Percentiles rank a stretch among this genome's conserved stretches.
Evolutionary conservation across 1,284 basidiomycete species (phyloP).

Genomic region (Ceratobasidium sp.): DNA sequence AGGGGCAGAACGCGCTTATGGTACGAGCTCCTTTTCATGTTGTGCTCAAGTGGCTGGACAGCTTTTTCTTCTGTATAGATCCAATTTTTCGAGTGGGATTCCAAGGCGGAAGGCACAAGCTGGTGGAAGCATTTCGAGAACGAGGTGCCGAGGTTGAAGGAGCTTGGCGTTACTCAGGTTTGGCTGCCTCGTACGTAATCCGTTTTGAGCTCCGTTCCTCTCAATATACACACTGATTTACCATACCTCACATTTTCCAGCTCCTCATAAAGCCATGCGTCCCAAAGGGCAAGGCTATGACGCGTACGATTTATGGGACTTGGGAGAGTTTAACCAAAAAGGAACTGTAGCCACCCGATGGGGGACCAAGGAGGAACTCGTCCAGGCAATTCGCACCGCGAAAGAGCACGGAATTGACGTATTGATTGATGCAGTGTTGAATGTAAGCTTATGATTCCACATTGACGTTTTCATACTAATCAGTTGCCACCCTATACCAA

Average conservation of each 20-base stretch:
- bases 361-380: conserved; percentile 85
- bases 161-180: conserved; percentile 82
- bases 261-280: conserved; percentile 73
- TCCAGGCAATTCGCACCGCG: conserved; percentile 68
- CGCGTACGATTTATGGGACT: conserved; percentile 85
- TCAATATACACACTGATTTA: background rate
- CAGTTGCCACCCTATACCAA: background rate
- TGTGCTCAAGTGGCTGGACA: background rate
- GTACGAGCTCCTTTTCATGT: background rate
- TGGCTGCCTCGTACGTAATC: conserved; percentile 67
- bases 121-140: conserved; percentile 85
- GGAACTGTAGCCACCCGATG: conserved; percentile 83
- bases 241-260: conserved; percentile 49
- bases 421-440: conserved; percentile 77
- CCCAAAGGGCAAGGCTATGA: conserved; percentile 74
- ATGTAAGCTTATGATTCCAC: conserved; percentile 58
- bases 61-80: conserved; percentile 56
- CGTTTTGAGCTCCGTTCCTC: background rate
- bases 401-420: conserved; percentile 66
- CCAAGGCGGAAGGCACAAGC: conserved; percentile 59
- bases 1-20: conserved; percentile 36
- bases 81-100: conserved; percentile 86
- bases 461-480: background rate
- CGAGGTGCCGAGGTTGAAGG: conserved; percentile 71
- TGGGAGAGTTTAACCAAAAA: conserved; percentile 92